A percentile compares a stretch with the other conserved stretches of the same genome.
Conservation (phyloP, 73 alveolate species). For the Paramecium sexaurelia region DNA sequence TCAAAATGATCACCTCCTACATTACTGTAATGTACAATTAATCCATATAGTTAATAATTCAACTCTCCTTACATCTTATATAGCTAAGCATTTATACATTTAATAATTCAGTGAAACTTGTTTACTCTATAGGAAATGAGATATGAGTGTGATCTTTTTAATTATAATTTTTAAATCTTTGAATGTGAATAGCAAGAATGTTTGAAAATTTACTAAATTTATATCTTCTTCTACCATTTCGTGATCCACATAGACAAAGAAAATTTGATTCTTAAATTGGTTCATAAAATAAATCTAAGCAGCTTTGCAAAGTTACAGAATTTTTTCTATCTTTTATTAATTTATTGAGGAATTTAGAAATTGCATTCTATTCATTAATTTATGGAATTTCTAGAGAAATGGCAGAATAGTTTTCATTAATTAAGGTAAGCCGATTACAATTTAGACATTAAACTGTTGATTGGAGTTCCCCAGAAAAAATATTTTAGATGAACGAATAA, state of each 20-base stretch:
- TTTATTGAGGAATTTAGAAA: neutral
- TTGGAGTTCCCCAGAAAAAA: conserved; percentile 33
- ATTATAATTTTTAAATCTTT: conserved; percentile 8
- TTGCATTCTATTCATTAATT: neutral
- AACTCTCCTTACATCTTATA: neutral
- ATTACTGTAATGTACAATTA: conserved; percentile 15
- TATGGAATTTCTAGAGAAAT: conserved; percentile 29
- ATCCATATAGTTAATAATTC: neutral
- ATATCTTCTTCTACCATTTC: conserved; percentile 1
- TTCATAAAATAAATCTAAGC: conserved; percentile 50
- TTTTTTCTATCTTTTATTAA: neutral
- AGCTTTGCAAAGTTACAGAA: neutral
- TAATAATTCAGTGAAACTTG: neutral
- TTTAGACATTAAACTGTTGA: neutral
- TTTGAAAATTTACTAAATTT: conserved; percentile 1
- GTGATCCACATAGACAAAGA: conserved; percentile 31
- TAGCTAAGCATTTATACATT: neutral
- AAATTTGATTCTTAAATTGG: neutral
- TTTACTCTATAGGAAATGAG: neutral
- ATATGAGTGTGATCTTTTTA: neutral
- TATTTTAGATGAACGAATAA: conserved; percentile 35
- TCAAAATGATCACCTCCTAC: conserved; percentile 48
- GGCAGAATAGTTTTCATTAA: conserved; percentile 2
- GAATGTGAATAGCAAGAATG: neutral
- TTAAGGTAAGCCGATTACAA: neutral